phyloP scores from a whole-genome alignment of 2,329 filamentous ascomycete genomes.

The Ramularia collo-cygni region DNA sequence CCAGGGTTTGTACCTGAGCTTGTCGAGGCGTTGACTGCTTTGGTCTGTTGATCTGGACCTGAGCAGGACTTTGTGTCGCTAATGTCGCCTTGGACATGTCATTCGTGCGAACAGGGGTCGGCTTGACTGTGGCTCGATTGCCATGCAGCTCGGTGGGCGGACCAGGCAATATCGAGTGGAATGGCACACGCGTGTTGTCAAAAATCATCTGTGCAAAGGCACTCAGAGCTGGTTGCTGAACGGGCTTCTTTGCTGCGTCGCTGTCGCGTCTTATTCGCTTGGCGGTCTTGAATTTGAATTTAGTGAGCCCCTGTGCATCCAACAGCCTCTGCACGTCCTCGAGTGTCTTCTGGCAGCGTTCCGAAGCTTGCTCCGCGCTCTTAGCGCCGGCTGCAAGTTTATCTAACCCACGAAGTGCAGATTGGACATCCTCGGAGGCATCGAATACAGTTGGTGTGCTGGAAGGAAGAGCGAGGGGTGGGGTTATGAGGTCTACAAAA shows the following conservation, averaged over 20 bases:
- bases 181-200: slow-evolving; percentile 34
- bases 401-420: slow-evolving; percentile 46
- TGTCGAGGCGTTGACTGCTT: slow-evolving; percentile 1
- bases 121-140: background rate
- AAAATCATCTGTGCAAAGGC: slow-evolving; percentile 51
- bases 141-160: slow-evolving; percentile 9
- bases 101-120: background rate
- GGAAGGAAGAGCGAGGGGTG: slow-evolving; percentile 37
- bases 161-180: slow-evolving; percentile 28
- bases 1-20: slow-evolving; percentile 1
- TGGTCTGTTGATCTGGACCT: slow-evolving; percentile 1
- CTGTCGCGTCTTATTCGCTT: slow-evolving; percentile 8
- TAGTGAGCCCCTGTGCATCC: slow-evolving; percentile 61
- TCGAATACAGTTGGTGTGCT: slow-evolving; percentile 32
- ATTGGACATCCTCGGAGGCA: slow-evolving; percentile 16
- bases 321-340: slow-evolving; percentile 70
- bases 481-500: slow-evolving; percentile 39
- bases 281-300: slow-evolving; percentile 48
- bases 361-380: slow-evolving; percentile 52
- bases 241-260: slow-evolving; percentile 6
- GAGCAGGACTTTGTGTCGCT: background rate
- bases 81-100: background rate
- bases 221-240: slow-evolving; percentile 34
- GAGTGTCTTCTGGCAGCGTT: slow-evolving; percentile 63
- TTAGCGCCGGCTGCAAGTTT: slow-evolving; percentile 65